phyloP scores from a whole-genome alignment of 1,284 basidiomycete species.

The Stygiomarasmius scandens region DNA sequence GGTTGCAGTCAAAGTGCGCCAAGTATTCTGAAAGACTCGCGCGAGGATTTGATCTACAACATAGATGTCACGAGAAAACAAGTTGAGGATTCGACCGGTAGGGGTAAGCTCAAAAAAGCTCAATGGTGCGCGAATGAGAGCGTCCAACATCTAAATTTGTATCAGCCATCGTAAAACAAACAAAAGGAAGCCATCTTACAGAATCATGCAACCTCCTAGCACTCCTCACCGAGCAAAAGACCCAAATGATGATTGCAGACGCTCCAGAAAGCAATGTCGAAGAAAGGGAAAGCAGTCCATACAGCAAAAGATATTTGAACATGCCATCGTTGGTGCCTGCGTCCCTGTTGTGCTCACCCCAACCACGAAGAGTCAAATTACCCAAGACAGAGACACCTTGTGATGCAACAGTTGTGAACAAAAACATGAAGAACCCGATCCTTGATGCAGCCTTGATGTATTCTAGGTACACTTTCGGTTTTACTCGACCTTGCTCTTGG shows the following conservation, averaged over 20 bases:
- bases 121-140: slow-evolving; percentile 82
- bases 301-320: slow-evolving; percentile 59
- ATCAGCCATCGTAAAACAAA: slow-evolving; percentile 1
- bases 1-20: slow-evolving; percentile 63
- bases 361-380: slow-evolving; percentile 75
- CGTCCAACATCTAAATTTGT: slow-evolving; percentile 62
- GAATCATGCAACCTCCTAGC: slow-evolving; percentile 78
- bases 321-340: slow-evolving; percentile 62
- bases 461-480: slow-evolving; percentile 72
- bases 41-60: slow-evolving; percentile 87
- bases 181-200: slow-evolving; percentile 41
- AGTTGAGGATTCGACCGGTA: slow-evolving; percentile 77
- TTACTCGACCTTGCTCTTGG: slow-evolving; percentile 83
- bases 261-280: slow-evolving; percentile 55
- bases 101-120: slow-evolving; percentile 89
- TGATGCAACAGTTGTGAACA: slow-evolving; percentile 57
- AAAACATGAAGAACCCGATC: slow-evolving; percentile 68
- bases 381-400: slow-evolving; percentile 61
- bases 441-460: slow-evolving; percentile 84
- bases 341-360: slow-evolving; percentile 79
- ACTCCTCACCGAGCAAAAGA: slow-evolving; percentile 78
- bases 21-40: slow-evolving; percentile 71
- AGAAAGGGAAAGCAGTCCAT: slow-evolving; percentile 62
- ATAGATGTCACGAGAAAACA: slow-evolving; percentile 93
- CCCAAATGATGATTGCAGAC: slow-evolving; percentile 72